Conservation (phyloP, 169 alveolate species). For the Ichthyophthirius multifiliis region DNA sequence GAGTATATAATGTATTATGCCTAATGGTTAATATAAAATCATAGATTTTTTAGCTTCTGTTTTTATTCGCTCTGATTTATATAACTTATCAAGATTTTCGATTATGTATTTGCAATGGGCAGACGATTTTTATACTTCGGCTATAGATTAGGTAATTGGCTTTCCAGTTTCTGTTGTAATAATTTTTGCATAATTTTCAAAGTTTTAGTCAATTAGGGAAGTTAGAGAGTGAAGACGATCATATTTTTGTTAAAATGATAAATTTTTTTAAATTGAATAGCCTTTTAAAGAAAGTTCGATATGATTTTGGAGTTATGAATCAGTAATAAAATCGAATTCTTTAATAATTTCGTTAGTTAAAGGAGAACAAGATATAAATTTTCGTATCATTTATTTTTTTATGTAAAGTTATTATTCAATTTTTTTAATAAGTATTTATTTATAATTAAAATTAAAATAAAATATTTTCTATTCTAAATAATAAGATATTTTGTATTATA, state of each 20-base stretch:
- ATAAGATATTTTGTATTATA: too few species aligned
- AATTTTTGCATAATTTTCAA: constrained; percentile 28
- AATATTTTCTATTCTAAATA: too few species aligned
- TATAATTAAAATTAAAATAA: too few species aligned
- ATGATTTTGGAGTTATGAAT: not conserved
- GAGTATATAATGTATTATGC: constrained; percentile 15
- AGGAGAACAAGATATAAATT: constrained; percentile 30
- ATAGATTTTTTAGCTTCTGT: constrained; percentile 46
- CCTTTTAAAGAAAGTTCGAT: constrained; percentile 17
- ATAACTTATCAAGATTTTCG: constrained; percentile 30
- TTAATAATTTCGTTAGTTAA: constrained; percentile 18
- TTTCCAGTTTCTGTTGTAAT: constrained; percentile 65
- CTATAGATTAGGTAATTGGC: constrained; percentile 40
- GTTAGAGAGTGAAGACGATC: constrained; percentile 14
- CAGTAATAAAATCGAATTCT: constrained; percentile 9
- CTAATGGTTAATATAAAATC: constrained; percentile 45
- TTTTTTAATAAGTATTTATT: too few species aligned
- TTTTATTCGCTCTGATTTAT: not conserved
- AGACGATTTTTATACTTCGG: constrained; percentile 48
- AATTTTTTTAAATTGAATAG: constrained; percentile 8
- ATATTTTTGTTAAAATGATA: constrained; percentile 36
- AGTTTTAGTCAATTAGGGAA: constrained; percentile 1
- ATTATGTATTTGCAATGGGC: constrained; percentile 34
- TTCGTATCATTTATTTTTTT: not conserved
- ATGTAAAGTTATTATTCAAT: too few species aligned